These are phyloP conservation scores for Pichia sp. DNA, from an alignment of 1,139 yeast genomes.

Conservation along the genomic window DNA sequence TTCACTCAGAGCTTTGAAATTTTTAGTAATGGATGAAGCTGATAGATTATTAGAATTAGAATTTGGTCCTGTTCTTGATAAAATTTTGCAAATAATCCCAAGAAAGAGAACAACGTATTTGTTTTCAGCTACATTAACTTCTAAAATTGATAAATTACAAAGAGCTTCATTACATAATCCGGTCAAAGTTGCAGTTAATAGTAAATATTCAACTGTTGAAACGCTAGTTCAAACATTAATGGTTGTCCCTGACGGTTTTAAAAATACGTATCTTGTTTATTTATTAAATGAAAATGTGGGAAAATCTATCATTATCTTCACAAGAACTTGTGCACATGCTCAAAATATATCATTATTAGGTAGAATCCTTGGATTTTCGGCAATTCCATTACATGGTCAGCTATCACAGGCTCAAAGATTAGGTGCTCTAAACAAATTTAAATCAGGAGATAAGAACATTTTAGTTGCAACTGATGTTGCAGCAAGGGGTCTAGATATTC, in stretches of 20 bases:
- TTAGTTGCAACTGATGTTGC: constrained; percentile 97
- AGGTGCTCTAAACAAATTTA: constrained; percentile 89
- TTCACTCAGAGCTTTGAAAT: constrained; percentile 70
- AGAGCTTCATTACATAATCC: constrained; percentile 89
- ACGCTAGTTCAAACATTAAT: constrained; percentile 83
- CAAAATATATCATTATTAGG: constrained; percentile 83
- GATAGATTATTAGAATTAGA: constrained; percentile 94
- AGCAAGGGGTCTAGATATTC: constrained; percentile 96
- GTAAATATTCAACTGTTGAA: constrained; percentile 88
- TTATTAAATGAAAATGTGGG: constrained; percentile 80
- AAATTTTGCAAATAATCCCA: constrained; percentile 82
- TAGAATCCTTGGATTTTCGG: constrained; percentile 75
- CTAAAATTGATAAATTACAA: constrained; percentile 89
- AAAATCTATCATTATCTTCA: constrained; percentile 81
- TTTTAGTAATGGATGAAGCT: constrained; percentile 93
- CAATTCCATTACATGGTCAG: constrained; percentile 94
- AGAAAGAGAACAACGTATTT: constrained; percentile 76
- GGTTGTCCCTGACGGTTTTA: constrained; percentile 89
- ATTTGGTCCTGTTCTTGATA: constrained; percentile 90
- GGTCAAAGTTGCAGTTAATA: constrained; percentile 83
- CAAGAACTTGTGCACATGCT: constrained; percentile 93
- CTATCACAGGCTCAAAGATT: constrained; percentile 86
- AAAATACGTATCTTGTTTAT: constrained; percentile 81
- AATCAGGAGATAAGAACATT: constrained; percentile 74
- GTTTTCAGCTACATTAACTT: constrained; percentile 95